A percentile compares a stretch with the other conserved stretches of the same genome.
phyloP scores from a whole-genome alignment of 805 yeast genomes.

The Hanseniaspora pseudoguilliermondii region DNA sequence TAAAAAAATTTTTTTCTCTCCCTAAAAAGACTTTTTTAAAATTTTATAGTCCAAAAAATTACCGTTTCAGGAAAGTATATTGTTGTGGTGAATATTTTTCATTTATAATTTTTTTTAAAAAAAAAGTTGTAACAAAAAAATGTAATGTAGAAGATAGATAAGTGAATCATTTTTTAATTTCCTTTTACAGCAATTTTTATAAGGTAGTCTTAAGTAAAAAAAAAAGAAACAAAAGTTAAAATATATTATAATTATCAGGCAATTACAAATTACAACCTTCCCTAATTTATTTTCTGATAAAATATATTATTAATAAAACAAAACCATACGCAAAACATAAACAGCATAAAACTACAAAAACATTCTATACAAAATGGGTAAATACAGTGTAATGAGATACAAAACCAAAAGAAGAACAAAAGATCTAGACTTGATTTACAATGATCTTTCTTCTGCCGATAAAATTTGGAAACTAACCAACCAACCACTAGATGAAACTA shows the following conservation, averaged over 20 bases:
- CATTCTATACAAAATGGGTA: constrained; percentile 45
- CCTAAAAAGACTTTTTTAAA: not conserved
- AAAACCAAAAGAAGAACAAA: constrained; percentile 80
- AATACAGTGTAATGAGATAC: constrained; percentile 73
- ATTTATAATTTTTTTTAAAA: too few species aligned
- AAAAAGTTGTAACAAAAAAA: too few species aligned
- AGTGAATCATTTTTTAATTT: too few species aligned
- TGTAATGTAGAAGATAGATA: too few species aligned
- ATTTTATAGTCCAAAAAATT: not conserved
- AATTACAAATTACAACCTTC: too few species aligned
- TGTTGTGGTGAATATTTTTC: too few species aligned
- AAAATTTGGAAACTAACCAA: constrained; percentile 54
- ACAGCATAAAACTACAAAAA: not conserved
- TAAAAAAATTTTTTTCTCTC: not conserved
- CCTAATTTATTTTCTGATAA: too few species aligned
- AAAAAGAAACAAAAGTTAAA: too few species aligned
- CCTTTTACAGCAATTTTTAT: too few species aligned
- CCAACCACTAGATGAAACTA: constrained; percentile 78
- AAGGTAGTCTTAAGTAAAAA: too few species aligned
- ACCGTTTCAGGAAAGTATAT: not conserved
- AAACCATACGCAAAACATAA: not conserved
- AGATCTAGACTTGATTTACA: constrained; percentile 71
- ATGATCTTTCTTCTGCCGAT: constrained; percentile 55
- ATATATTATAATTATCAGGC: too few species aligned
- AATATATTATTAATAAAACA: too few species aligned